phyloP scores from a whole-genome alignment of 805 yeast species.

The Zygosaccharomyces rouxii region DNA sequence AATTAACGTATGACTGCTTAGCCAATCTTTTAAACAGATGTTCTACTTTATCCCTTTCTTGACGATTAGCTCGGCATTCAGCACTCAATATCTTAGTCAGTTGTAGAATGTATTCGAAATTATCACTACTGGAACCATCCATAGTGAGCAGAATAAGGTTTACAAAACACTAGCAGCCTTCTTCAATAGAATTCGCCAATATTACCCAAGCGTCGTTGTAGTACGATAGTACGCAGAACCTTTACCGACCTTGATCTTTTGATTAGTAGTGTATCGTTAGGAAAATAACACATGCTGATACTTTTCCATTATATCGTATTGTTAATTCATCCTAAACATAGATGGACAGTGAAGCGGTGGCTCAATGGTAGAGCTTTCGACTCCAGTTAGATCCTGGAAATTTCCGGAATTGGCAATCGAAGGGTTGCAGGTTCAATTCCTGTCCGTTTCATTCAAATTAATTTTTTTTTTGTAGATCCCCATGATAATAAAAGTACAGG shows the following conservation, averaged over 20 bases:
- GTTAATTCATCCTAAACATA: background rate
- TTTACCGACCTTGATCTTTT: too few species aligned
- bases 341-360: slow-evolving; percentile 44
- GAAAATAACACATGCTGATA: too few species aligned
- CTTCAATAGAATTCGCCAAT: background rate
- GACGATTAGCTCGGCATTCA: slow-evolving; percentile 26
- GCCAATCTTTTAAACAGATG: slow-evolving; percentile 26
- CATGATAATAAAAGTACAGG: too few species aligned
- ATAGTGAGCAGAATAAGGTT: slow-evolving; percentile 1
- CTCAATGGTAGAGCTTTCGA: slow-evolving; percentile 60
- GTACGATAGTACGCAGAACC: too few species aligned
- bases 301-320: background rate
- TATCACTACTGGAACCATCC: slow-evolving; percentile 22
- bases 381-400: slow-evolving; percentile 39
- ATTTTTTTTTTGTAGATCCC: slow-evolving; percentile 29
- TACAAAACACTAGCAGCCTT: background rate
- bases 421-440: slow-evolving; percentile 69
- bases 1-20: slow-evolving; percentile 28
- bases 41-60: slow-evolving; percentile 29
- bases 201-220: background rate
- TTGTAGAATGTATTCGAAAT: slow-evolving; percentile 30
- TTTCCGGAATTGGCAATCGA: slow-evolving; percentile 40
- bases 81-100: slow-evolving; percentile 23
- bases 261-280: too few species aligned
- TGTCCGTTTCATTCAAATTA: slow-evolving; percentile 49